Conservation (phyloP, 2,329 filamentous ascomycete genomes). For the Dactylellina leptospora region DNA sequence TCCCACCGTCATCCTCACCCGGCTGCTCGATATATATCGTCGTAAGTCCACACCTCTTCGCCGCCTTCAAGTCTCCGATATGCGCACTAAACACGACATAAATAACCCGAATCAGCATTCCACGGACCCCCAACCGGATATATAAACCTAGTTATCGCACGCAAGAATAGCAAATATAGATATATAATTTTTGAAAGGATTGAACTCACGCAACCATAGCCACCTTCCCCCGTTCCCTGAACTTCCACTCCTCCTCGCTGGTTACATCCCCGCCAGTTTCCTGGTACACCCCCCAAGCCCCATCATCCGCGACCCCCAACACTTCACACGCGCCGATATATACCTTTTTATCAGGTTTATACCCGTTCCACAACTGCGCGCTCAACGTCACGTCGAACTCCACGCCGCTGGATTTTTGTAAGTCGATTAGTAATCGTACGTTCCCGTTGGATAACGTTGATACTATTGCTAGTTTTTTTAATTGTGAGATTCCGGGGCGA, state of each 20-base stretch:
- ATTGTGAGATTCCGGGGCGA: slow-evolving; percentile 62
- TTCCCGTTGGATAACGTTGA: slow-evolving; percentile 81
- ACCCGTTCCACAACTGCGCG: slow-evolving; percentile 75
- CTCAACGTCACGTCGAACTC: slow-evolving; percentile 72
- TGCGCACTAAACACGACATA: slow-evolving; percentile 13
- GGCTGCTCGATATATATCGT: slow-evolving; percentile 77
- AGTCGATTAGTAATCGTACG: slow-evolving; percentile 70
- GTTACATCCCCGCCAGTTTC: not conserved
- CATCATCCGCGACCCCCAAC: slow-evolving; percentile 34
- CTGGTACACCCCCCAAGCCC: slow-evolving; percentile 17
- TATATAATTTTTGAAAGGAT: slow-evolving; percentile 60
- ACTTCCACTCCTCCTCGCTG: slow-evolving; percentile 26
- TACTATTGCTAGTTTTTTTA: slow-evolving; percentile 68
- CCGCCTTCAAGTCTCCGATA: slow-evolving; percentile 61
- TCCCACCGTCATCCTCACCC: slow-evolving; percentile 71
- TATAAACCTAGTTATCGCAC: not conserved
- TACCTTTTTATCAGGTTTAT: slow-evolving; percentile 75
- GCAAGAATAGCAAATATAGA: not conserved
- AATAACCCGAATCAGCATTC: not conserved
- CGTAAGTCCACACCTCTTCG: slow-evolving; percentile 70
- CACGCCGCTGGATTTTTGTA: slow-evolving; percentile 68
- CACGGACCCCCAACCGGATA: not conserved
- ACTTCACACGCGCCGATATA: slow-evolving; percentile 74
- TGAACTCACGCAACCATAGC: slow-evolving; percentile 79
- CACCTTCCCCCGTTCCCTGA: slow-evolving; percentile 64